These are phyloP conservation scores for Globomyces pollinis-pini DNA, from an alignment of 192 early-diverging fungal species.

Conservation along the genomic window DNA sequence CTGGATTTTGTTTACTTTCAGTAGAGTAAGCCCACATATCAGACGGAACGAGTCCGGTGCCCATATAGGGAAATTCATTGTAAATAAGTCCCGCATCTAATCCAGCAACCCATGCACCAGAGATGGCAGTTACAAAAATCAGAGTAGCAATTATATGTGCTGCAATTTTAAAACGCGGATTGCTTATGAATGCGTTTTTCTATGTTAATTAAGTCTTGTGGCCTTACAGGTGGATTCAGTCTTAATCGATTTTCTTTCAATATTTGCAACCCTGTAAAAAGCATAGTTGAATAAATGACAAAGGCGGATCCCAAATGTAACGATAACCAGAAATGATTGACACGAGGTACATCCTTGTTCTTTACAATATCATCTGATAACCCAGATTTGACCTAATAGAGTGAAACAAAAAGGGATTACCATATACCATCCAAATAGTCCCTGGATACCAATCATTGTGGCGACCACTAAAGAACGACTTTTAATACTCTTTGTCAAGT, in stretches of 20 bases:
- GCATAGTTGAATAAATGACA: slow-evolving; percentile 71
- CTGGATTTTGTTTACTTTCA: slow-evolving; percentile 39
- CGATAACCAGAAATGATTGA: slow-evolving; percentile 88
- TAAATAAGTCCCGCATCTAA: slow-evolving; percentile 94
- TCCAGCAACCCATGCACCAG: slow-evolving; percentile 90
- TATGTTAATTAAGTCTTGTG: no score
- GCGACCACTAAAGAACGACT: slow-evolving; percentile 24
- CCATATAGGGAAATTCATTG: slow-evolving; percentile 97
- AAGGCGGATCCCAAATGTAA: slow-evolving; percentile 87
- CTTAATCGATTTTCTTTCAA: slow-evolving; percentile 34
- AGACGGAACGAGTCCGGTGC: slow-evolving; percentile 66
- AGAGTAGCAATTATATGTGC: slow-evolving; percentile 59
- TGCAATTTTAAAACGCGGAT: slow-evolving; percentile 48
- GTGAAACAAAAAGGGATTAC: slow-evolving; percentile 38
- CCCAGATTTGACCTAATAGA: slow-evolving; percentile 64
- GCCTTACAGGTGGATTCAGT: not conserved
- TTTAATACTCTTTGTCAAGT: slow-evolving; percentile 59
- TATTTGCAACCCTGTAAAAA: slow-evolving; percentile 73
- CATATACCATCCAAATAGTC: slow-evolving; percentile 97
- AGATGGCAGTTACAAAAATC: slow-evolving; percentile 79
- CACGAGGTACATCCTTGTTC: slow-evolving; percentile 75
- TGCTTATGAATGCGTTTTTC: no score
- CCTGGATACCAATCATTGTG: slow-evolving; percentile 39
- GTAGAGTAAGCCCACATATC: slow-evolving; percentile 46
- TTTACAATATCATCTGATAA: slow-evolving; percentile 72